Evolutionary conservation across 164 flowering plant species (phyloP).

Genomic region (Amborella trichopoda): DNA sequence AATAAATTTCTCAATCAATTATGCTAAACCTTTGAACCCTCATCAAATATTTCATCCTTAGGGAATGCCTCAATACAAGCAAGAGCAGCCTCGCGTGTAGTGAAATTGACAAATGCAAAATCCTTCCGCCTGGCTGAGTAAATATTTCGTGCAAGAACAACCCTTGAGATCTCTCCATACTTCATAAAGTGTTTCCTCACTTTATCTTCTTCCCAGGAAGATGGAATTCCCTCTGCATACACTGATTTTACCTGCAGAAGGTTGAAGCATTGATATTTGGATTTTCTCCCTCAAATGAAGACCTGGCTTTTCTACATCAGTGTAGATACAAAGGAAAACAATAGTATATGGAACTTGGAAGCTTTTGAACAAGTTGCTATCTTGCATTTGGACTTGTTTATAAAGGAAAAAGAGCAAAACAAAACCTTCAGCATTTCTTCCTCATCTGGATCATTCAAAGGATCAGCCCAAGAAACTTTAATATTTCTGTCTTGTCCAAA

Average conservation of each 20-base stretch:
- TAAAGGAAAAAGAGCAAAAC: too few relatives aligned
- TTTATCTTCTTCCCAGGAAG: conserved; percentile 26
- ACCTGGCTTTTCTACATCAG: too few relatives aligned
- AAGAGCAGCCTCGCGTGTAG: conserved; percentile 28
- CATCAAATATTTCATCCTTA: conserved; percentile 12
- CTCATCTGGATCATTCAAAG: conserved; percentile 24
- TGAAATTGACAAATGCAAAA: conserved; percentile 25
- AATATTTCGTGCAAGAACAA: conserved; percentile 25
- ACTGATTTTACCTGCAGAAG: conserved; percentile 32
- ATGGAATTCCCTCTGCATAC: conserved; percentile 22
- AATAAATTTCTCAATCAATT: too few relatives aligned
- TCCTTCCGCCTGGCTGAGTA: conserved; percentile 25
- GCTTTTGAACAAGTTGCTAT: too few relatives aligned
- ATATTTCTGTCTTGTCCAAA: conserved; percentile 19
- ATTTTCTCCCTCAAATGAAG: too few relatives aligned
- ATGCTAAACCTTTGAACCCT: conserved; percentile 18
- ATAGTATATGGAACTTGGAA: too few relatives aligned
- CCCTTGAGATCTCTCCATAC: conserved; percentile 26
- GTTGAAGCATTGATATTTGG: too few relatives aligned
- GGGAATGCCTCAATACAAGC: conserved; percentile 22
- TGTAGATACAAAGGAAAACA: too few relatives aligned
- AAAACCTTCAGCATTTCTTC: conserved; percentile 26
- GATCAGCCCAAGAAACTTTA: conserved; percentile 35
- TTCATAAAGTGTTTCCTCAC: conserved; percentile 16
- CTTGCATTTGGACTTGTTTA: too few relatives aligned